These are phyloP conservation scores for Pisolithus tinctorius DNA, from an alignment of 768 basidiomycete genomes.

Conservation along the genomic window DNA sequence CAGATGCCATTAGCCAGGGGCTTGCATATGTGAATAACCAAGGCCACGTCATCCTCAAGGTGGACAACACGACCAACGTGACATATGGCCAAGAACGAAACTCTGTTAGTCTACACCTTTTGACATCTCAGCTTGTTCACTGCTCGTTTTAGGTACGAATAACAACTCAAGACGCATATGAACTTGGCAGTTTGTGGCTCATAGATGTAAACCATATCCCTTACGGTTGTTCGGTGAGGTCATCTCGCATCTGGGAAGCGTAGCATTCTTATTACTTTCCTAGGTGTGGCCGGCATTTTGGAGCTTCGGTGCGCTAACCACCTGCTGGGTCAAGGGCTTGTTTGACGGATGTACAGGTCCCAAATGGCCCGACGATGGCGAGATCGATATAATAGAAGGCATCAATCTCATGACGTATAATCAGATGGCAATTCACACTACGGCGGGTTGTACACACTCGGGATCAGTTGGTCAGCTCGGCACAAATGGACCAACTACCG, in stretches of 20 bases:
- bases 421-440: slow-evolving; percentile 53
- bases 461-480: slow-evolving; percentile 28
- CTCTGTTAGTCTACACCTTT: slow-evolving; percentile 34
- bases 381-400: slow-evolving; percentile 56
- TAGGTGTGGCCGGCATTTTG: slow-evolving; percentile 29
- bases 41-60: slow-evolving; percentile 64
- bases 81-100: slow-evolving; percentile 46
- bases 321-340: not conserved
- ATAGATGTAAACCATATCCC: slow-evolving; percentile 44
- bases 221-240: slow-evolving; percentile 50
- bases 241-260: slow-evolving; percentile 1
- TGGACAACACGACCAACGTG: slow-evolving; percentile 63
- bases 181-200: slow-evolving; percentile 40
- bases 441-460: slow-evolving; percentile 30
- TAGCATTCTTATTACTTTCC: not conserved
- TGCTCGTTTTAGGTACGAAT: slow-evolving; percentile 33
- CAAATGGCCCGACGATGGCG: slow-evolving; percentile 41
- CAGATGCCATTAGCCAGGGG: slow-evolving; percentile 38
- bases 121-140: slow-evolving; percentile 7
- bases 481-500: slow-evolving; percentile 11
- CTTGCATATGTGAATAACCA: slow-evolving; percentile 55
- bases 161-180: slow-evolving; percentile 36
- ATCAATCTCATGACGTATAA: slow-evolving; percentile 47
- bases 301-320: slow-evolving; percentile 19
- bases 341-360: slow-evolving; percentile 9